These are phyloP conservation scores for Tolypocladium nubicola DNA, from an alignment of 2,329 filamentous ascomycete genomes.

Conservation along the genomic window DNA sequence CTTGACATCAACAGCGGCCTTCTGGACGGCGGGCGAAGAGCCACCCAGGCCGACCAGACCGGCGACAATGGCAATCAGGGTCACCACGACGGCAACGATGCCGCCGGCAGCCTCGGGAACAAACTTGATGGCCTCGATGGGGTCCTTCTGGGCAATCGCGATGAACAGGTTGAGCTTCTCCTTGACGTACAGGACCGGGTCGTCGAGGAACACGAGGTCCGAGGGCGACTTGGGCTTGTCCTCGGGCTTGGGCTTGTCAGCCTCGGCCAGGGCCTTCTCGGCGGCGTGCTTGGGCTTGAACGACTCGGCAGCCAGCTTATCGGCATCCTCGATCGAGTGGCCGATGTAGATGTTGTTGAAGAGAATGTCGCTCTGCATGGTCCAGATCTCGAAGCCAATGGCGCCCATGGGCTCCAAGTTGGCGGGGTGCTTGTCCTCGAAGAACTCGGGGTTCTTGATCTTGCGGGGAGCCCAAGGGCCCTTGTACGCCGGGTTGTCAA, in stretches of 20 bases:
- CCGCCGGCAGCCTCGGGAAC: slow-evolving; percentile 86
- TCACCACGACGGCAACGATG: slow-evolving; percentile 59
- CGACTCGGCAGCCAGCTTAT: slow-evolving; percentile 78
- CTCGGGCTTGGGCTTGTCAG: slow-evolving; percentile 62
- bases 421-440: slow-evolving; percentile 90
- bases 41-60: slow-evolving; percentile 54
- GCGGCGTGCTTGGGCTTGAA: slow-evolving; percentile 80
- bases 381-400: slow-evolving; percentile 99
- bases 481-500: slow-evolving; percentile 99
- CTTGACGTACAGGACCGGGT: slow-evolving; percentile 77
- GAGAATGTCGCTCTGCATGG: slow-evolving; percentile 97
- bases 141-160: slow-evolving; percentile 70
- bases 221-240: slow-evolving; percentile 58
- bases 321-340: slow-evolving; percentile 87
- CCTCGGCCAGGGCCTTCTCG: slow-evolving; percentile 72
- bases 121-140: slow-evolving; percentile 73
- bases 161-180: slow-evolving; percentile 93
- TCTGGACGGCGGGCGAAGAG: slow-evolving; percentile 63
- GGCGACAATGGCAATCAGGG: slow-evolving; percentile 60
- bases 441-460: slow-evolving; percentile 95
- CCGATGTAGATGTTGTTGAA: slow-evolving; percentile 99
- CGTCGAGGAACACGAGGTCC: slow-evolving; percentile 81
- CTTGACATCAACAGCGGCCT: slow-evolving; percentile 53
- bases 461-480: slow-evolving; percentile 88
- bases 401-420: slow-evolving; percentile 98